phyloP scores from a whole-genome alignment of 768 basidiomycete species.

The Podaxis sp. region DNA sequence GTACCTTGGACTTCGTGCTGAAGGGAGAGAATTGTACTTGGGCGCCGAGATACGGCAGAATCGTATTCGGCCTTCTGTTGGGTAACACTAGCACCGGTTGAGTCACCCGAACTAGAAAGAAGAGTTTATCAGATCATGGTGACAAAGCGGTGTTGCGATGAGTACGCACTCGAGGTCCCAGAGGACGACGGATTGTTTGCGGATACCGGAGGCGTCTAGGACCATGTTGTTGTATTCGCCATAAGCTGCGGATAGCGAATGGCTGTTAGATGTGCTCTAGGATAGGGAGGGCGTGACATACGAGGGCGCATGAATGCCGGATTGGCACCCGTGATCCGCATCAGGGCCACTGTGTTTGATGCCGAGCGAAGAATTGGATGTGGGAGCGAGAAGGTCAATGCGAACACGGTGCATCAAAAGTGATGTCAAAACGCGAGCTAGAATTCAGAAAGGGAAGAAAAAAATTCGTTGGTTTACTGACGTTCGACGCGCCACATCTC shows the following conservation, averaged over 20 bases:
- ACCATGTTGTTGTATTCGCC: constrained; percentile 41
- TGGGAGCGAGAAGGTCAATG: not conserved
- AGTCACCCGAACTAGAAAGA: not conserved
- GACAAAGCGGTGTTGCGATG: not conserved
- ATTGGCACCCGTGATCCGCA: constrained; percentile 31
- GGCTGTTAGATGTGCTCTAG: not conserved
- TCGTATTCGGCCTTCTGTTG: not conserved
- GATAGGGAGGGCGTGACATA: constrained; percentile 14
- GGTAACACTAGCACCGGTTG: not conserved
- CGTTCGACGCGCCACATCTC: constrained; percentile 37
- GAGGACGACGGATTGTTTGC: constrained; percentile 29
- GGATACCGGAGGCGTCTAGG: constrained; percentile 26
- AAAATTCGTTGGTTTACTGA: constrained; percentile 15
- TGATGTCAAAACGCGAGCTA: constrained; percentile 4
- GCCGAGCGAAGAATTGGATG: not conserved
- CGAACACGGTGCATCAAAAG: not conserved
- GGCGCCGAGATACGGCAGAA: not conserved
- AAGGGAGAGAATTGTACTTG: not conserved
- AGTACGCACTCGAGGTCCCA: constrained; percentile 42
- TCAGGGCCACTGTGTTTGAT: constrained; percentile 27
- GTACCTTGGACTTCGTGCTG: not conserved
- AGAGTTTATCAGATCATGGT: not conserved
- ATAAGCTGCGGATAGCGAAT: constrained; percentile 26
- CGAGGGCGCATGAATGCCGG: constrained; percentile 41
- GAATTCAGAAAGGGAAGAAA: not conserved